Evolutionary conservation across 2,329 filamentous ascomycete species (phyloP).

Genomic region (Allantophomopsis cytisporea): DNA sequence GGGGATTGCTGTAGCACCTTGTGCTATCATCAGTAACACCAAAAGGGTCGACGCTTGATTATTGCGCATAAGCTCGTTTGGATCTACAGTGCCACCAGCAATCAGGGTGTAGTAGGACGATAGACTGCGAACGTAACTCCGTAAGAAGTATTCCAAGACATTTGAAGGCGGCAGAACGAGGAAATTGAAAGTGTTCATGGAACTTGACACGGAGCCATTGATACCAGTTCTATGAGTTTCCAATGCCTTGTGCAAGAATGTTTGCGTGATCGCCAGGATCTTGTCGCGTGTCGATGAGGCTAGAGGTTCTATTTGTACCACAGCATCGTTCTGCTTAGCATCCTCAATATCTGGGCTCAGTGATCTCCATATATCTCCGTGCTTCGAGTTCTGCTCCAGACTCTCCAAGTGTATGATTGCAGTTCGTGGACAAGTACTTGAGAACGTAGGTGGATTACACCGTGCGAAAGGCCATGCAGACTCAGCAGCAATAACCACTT

Average conservation of each 20-base stretch:
- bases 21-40: constrained; percentile 59
- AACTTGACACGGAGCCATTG: constrained; percentile 7
- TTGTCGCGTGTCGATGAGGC: constrained; percentile 44
- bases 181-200: constrained; percentile 38
- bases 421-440: constrained; percentile 31
- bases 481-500: constrained; percentile 32
- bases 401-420: constrained; percentile 36
- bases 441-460: constrained; percentile 31
- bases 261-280: constrained; percentile 58
- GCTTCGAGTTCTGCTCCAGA: constrained; percentile 33
- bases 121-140: constrained; percentile 51
- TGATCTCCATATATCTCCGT: constrained; percentile 31
- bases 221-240: constrained; percentile 47
- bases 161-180: constrained; percentile 51
- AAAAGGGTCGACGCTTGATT: constrained; percentile 52
- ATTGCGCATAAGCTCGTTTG: constrained; percentile 53
- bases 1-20: constrained; percentile 53
- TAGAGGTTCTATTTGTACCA: constrained; percentile 28
- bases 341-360: constrained; percentile 7
- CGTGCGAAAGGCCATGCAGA: constrained; percentile 35
- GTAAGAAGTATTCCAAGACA: constrained; percentile 54
- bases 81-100: constrained; percentile 43
- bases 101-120: constrained; percentile 54
- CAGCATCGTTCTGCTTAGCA: constrained; percentile 4
- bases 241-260: constrained; percentile 56